Evolutionary conservation across 2,329 filamentous ascomycete species (phyloP), one percentile per base, ranked within the genome.

Genomic region (Colletotrichum liaoningense): DNA sequence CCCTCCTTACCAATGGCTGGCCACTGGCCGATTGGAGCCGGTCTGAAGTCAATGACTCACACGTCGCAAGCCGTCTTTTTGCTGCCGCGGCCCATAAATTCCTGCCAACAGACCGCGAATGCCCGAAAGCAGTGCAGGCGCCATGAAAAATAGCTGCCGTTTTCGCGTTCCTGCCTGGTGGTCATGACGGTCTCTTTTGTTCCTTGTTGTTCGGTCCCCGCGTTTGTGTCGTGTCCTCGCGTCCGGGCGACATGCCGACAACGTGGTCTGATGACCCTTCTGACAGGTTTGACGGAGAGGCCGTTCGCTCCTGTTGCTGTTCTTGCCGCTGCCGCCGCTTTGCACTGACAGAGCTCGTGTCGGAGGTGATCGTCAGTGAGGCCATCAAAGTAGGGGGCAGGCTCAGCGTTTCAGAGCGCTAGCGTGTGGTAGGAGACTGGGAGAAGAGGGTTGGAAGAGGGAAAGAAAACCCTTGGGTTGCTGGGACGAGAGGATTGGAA

Each of bases 371-470:
- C 60, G 22, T 73, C 59, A 70, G 49, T 70, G 64, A 72, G 64
- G 74, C 42, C 68, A 76, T 69, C 72, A 71, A 63, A 65, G 74
- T 69, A 74, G 72, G 74, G 64, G 74, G 75, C 52, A 62, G 52
- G 56, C 30, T 69, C 67, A 67, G 70, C 67, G 76, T 77, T 77
- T 77, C 76, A 77, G 69, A 63, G 63, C 49, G 63, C 67, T 70
- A 69, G 64, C 58, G 66, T 60, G 54, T 71, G 69, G 64, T 72
- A 67, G 67, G 71, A 69, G 35, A 38, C 58, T 67, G 58, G 65
- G n/a, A 55, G 55, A 56, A 63, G 66, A 63, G 38, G 59, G 67
- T 63, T 62, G 26, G 14, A 26, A 73, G 65, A 60, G 11, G 63
- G 54, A 14, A 49, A 63, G 19, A 63, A 12, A 8, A 4, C 30